Base-by-base conservation (phyloP, 1,284 basidiomycete species). In the Heterobasidion occidentale region DNA sequence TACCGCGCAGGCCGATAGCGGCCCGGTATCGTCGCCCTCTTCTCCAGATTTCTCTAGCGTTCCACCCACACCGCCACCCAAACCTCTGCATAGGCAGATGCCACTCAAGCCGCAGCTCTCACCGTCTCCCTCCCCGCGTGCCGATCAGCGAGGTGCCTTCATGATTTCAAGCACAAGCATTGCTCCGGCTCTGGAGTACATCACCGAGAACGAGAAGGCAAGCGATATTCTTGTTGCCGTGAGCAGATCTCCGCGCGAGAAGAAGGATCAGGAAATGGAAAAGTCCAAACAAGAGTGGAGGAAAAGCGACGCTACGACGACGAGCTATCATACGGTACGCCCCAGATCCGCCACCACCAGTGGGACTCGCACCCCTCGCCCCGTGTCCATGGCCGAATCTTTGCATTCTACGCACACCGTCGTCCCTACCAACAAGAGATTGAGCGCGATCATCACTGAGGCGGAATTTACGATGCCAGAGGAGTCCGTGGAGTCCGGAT, bases 301-400 rank as follows among this genome's bases (percentile, higher is more conserved):
- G 61, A 86, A 85, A 69, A 88, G 85, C 62, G 88, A 90, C 68
- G 82, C 87, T 7, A 88, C 86, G 11, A 81, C 84, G 66, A 66
- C 67, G 45, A 84, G 85, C 64, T 81, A 85, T 64, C 77, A 79
- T 59, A 89, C 87, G 36, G 79, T 87, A 58, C 78, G 86, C 36
- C 80, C 84, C 48, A 75, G 77, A 27, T 72, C 74, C 44, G 63
- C 65, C n/a, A 60, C 73, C 12, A 58, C 61, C 14, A 56, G 53
- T 19, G 76, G 74, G 38, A 74, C 70, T 57, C 77, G 77, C 36
- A 73, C 80, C 1, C 83, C 87, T 35, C 76, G 86, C 15, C 86
- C 88, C 5, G 84, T 86, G 33, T 90, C 88, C 8, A 79, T 85
- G 69, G 86, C 84, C 7, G 86, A 88, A 57, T 87, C 85, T 0